These are phyloP conservation scores for Syzygium grande DNA, from an alignment of 345 rosid species.

Conservation along the genomic window DNA sequence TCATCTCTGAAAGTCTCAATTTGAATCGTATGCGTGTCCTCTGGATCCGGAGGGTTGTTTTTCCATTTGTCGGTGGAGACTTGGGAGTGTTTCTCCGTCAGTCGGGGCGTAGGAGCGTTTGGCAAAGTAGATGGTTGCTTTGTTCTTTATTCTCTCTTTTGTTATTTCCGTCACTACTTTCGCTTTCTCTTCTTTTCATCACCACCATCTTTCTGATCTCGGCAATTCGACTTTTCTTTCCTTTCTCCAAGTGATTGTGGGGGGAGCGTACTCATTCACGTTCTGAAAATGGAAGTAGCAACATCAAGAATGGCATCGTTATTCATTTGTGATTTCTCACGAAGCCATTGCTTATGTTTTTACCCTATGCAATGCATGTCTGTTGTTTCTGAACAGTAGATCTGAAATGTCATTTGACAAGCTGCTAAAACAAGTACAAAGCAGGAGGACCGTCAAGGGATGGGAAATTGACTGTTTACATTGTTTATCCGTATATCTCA, in stretches of 20 bases:
- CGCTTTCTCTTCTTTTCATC: conserved; percentile 5
- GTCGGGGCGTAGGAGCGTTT: neutral
- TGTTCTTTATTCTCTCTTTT: conserved; percentile 14
- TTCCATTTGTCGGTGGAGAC: neutral
- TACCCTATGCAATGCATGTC: neutral
- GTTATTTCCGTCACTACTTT: neutral
- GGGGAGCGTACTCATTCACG: neutral
- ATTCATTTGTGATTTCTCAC: neutral
- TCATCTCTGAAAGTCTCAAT: neutral
- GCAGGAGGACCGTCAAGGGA: neutral
- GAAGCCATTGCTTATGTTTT: neutral
- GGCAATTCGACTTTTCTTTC: neutral
- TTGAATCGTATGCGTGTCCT: neutral
- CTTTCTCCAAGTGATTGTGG: neutral
- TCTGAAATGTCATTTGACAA: neutral
- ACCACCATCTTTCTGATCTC: neutral
- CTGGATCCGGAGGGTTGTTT: neutral
- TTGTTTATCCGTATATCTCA: conserved; percentile 2
- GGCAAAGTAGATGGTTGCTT: conserved; percentile 18
- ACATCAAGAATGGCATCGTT: neutral
- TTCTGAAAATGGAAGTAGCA: neutral
- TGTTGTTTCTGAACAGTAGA: neutral
- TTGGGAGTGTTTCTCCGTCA: neutral
- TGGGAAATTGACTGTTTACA: neutral
- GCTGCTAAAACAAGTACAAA: neutral